Percentiles rank a stretch among this genome's conserved stretches.
Evolutionary conservation across 768 basidiomycete species (phyloP).

Genomic region (Candolleomyces eurysporus): DNA sequence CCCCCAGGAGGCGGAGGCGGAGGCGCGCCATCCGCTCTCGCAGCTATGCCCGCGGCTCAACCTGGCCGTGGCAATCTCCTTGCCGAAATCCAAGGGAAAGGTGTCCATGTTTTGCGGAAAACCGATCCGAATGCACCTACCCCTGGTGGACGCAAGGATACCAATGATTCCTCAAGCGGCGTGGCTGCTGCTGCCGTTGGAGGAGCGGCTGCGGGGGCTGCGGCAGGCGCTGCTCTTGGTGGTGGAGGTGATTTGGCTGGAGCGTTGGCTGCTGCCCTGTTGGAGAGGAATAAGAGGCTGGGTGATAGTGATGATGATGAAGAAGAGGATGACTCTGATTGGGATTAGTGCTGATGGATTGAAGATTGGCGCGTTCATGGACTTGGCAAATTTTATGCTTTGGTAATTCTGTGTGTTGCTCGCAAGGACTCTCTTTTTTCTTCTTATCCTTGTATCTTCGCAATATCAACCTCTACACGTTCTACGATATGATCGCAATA

Average conservation of each 20-base stretch:
- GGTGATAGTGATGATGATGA: conserved; percentile 85
- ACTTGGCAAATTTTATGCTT: too few relatives aligned
- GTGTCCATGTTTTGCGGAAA: conserved; percentile 69
- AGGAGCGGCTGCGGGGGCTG: conserved; percentile 31
- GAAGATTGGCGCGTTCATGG: too few relatives aligned
- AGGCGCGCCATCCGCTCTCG: conserved; percentile 22
- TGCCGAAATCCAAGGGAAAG: conserved; percentile 80
- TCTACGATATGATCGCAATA: too few relatives aligned
- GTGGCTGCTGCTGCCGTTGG: conserved; percentile 34
- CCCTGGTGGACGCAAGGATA: conserved; percentile 31
- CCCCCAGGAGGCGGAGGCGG: conserved; percentile 41
- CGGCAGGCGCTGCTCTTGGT: conserved; percentile 31
- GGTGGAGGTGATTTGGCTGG: conserved; percentile 76
- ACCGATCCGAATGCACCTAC: conserved; percentile 39
- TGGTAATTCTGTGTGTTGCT: too few relatives aligned
- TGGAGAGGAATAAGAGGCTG: conserved; percentile 81
- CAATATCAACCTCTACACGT: too few relatives aligned
- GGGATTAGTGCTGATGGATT: conserved; percentile 29
- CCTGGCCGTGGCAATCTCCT: conserved; percentile 67
- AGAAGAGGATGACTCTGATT: conserved; percentile 50
- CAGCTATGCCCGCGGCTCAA: conserved; percentile 47
- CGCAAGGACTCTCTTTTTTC: too few relatives aligned
- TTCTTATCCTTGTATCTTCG: too few relatives aligned
- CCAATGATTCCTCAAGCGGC: conserved; percentile 30
- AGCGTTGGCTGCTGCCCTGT: conserved; percentile 79